These are phyloP conservation scores for Stagonosporopsis rhizophila DNA, from an alignment of 2,329 filamentous ascomycete species.

Conservation along the genomic window DNA sequence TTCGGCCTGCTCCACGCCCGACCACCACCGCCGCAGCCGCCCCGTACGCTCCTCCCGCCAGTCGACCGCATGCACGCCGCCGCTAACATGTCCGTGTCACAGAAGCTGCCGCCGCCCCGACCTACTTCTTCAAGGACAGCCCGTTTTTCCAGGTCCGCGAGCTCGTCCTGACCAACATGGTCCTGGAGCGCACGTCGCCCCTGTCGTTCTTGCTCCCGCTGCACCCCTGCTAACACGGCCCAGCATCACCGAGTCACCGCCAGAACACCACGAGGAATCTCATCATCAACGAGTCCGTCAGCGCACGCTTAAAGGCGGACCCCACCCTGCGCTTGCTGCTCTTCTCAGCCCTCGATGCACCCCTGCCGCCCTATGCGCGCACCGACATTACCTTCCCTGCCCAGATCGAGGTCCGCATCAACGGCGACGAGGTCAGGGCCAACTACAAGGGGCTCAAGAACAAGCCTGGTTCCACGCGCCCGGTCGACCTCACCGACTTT, in stretches of 20 bases:
- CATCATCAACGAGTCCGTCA: slow-evolving; percentile 60
- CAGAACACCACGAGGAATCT: slow-evolving; percentile 67
- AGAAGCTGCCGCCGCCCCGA: slow-evolving; percentile 41
- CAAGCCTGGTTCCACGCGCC: slow-evolving; percentile 91
- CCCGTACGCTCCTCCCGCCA: slow-evolving; percentile 25
- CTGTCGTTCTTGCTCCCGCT: slow-evolving; percentile 1
- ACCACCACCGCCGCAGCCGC: slow-evolving; percentile 19
- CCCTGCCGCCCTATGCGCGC: slow-evolving; percentile 37
- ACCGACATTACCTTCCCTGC: slow-evolving; percentile 86
- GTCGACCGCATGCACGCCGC: not conserved
- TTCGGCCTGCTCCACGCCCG: slow-evolving; percentile 19
- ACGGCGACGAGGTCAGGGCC: slow-evolving; percentile 85
- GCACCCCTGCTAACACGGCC: slow-evolving; percentile 14
- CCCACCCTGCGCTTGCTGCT: slow-evolving; percentile 76
- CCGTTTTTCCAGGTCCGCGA: slow-evolving; percentile 60
- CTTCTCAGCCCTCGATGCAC: slow-evolving; percentile 74
- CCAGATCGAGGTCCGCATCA: slow-evolving; percentile 91
- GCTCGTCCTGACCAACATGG: slow-evolving; percentile 68
- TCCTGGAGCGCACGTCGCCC: slow-evolving; percentile 77
- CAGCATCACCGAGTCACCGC: slow-evolving; percentile 66
- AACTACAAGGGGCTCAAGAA: slow-evolving; percentile 96
- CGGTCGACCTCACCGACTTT: slow-evolving; percentile 84
- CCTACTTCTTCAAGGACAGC: slow-evolving; percentile 72
- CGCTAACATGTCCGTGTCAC: not conserved
- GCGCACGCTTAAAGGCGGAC: slow-evolving; percentile 66